Evolutionary conservation across 148 eudicot genomes (phyloP).

Genomic region (Heliosperma pusillum): DNA sequence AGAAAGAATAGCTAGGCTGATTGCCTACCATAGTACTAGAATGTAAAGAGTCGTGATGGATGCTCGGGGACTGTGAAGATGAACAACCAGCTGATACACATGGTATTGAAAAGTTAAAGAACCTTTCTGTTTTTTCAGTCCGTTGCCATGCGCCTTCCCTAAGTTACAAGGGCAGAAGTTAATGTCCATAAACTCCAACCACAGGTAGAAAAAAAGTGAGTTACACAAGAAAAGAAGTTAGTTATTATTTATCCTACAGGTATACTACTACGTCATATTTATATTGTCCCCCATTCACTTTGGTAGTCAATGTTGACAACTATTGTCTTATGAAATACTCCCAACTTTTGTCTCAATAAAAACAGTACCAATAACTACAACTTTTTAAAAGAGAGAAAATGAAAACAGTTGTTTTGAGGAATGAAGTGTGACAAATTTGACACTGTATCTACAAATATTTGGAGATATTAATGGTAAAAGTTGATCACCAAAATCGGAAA

Average conservation of each 20-base stretch:
- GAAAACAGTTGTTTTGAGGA: background rate
- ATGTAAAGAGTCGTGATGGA: background rate
- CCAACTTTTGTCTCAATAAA: too few relatives aligned
- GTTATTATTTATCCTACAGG: background rate
- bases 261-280: background rate
- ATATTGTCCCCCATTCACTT: background rate
- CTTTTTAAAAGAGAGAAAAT: background rate
- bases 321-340: too few relatives aligned
- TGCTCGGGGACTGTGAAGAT: constrained; percentile 5
- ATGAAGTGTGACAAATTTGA: background rate
- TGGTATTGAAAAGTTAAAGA: background rate
- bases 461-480: too few relatives aligned
- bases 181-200: background rate
- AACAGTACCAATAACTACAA: too few relatives aligned
- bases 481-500: too few relatives aligned
- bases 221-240: background rate
- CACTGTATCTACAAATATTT: too few relatives aligned
- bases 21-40: constrained; percentile 1
- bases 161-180: background rate
- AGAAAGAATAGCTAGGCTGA: background rate
- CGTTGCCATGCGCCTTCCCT: background rate
- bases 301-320: too few relatives aligned
- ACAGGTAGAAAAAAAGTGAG: background rate
- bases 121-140: background rate
- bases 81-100: background rate